Conservation (phyloP, 31 red algal genomes). For the Asparagopsis taxiformis region DNA sequence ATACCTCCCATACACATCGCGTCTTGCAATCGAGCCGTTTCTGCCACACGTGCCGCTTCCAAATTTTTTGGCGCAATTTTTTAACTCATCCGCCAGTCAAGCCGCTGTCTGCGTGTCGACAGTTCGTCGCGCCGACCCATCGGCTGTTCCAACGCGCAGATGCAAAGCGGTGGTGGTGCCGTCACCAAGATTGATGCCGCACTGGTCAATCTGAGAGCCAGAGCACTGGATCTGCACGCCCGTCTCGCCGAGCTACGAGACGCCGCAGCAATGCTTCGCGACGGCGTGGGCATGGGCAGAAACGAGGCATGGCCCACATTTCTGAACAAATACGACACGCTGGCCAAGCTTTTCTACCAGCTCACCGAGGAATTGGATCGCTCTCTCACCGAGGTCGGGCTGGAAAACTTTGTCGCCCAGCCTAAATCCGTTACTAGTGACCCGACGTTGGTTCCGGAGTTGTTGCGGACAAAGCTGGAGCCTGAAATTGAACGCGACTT, state of each 20-base stretch:
- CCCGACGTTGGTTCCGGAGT: slow-evolving; percentile 18
- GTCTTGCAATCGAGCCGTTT: too few species aligned
- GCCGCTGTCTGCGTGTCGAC: too few species aligned
- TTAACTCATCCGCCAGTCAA: too few species aligned
- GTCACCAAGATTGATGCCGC: slow-evolving; percentile 33
- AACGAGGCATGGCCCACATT: slow-evolving; percentile 24
- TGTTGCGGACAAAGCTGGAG: slow-evolving; percentile 41
- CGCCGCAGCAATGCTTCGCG: slow-evolving; percentile 19
- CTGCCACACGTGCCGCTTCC: too few species aligned
- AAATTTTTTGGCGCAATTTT: too few species aligned
- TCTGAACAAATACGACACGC: slow-evolving; percentile 40
- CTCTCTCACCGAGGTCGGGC: slow-evolving; percentile 17
- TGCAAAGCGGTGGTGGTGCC: neutral
- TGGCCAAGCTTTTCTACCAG: slow-evolving; percentile 28
- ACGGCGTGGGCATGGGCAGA: slow-evolving; percentile 18
- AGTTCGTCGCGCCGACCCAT: too few species aligned
- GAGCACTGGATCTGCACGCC: slow-evolving; percentile 27
- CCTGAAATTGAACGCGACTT: slow-evolving; percentile 50
- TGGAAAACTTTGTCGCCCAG: slow-evolving; percentile 24
- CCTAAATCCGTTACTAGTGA: slow-evolving; percentile 13
- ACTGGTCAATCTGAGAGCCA: slow-evolving; percentile 20
- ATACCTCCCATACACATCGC: neutral
- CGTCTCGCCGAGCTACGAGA: slow-evolving; percentile 26
- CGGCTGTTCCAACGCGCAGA: too few species aligned
- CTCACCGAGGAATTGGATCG: slow-evolving; percentile 49